Evolutionary conservation across 2,329 filamentous ascomycete genomes (phyloP).

Genomic region (Cyphellophora attinorum): DNA sequence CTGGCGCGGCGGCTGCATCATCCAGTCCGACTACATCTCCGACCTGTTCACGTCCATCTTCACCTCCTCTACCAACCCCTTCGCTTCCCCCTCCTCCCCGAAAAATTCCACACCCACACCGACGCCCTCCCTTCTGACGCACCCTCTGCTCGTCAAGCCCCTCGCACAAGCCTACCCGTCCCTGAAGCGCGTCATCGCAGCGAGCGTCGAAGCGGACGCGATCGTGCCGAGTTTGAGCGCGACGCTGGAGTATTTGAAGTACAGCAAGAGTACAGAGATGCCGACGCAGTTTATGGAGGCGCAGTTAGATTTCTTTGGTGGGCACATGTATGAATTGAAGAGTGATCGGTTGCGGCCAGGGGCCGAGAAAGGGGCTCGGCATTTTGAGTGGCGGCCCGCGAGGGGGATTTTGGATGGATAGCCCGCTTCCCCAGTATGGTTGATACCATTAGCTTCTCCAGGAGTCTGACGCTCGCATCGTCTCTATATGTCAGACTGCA

Average conservation of each 20-base stretch:
- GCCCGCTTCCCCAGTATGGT: too few species aligned
- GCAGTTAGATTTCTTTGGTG: constrained; percentile 61
- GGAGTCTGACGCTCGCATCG: too few species aligned
- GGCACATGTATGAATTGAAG: constrained; percentile 43
- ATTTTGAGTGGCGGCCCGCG: too few species aligned
- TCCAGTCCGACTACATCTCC: constrained; percentile 56
- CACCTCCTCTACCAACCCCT: constrained; percentile 35
- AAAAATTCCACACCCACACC: too few species aligned
- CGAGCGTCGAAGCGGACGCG: constrained; percentile 47
- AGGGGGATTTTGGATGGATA: too few species aligned
- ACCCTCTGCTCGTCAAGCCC: constrained; percentile 43
- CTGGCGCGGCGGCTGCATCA: constrained; percentile 64
- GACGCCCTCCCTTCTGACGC: too few species aligned
- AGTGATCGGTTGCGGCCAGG: too few species aligned
- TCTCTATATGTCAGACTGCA: too few species aligned
- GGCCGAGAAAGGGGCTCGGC: too few species aligned
- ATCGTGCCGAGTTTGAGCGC: constrained; percentile 52
- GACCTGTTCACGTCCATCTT: constrained; percentile 38
- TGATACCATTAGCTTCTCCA: too few species aligned
- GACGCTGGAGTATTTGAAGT: constrained; percentile 59
- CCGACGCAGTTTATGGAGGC: constrained; percentile 63
- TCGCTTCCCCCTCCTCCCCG: constrained; percentile 86
- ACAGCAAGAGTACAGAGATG: constrained; percentile 47
- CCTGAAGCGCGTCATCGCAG: constrained; percentile 48
- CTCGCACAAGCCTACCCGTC: constrained; percentile 40